phyloP scores from a whole-genome alignment of 1,139 yeast species.

The Oligophagozyma castellii region DNA sequence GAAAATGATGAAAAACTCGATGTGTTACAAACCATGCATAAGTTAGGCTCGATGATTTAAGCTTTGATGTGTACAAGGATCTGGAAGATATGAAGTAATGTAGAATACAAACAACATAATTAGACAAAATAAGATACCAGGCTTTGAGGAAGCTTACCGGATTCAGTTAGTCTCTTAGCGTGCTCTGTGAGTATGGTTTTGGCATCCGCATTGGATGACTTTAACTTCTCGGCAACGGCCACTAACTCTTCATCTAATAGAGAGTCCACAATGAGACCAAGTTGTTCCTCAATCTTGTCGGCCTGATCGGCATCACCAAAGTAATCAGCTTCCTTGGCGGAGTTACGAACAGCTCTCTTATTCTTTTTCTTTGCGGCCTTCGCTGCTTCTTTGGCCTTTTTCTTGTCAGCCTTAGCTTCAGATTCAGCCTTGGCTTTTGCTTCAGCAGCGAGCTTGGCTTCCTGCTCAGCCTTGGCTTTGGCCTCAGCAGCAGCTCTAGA shows the following conservation, averaged over 20 bases:
- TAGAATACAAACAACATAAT: too few relatives aligned
- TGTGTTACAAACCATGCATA: too few relatives aligned
- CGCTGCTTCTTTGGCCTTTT: conserved; percentile 95
- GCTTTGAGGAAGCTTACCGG: conserved; percentile 32
- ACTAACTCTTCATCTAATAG: conserved; percentile 67
- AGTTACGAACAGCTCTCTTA: conserved; percentile 78
- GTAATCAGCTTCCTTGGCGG: conserved; percentile 75
- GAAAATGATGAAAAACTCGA: too few relatives aligned
- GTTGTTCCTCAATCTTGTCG: conserved; percentile 60
- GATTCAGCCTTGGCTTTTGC: conserved; percentile 51
- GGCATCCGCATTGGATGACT: conserved; percentile 32
- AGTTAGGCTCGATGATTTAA: too few relatives aligned
- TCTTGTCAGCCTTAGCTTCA: conserved; percentile 48
- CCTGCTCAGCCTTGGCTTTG: conserved; percentile 76
- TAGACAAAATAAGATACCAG: conserved; percentile 33
- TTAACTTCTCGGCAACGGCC: conserved; percentile 49
- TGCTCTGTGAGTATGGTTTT: conserved; percentile 36
- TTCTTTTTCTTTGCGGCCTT: conserved; percentile 95
- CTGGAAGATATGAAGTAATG: too few relatives aligned
- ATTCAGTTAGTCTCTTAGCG: conserved; percentile 30
- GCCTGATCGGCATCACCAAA: conserved; percentile 66
- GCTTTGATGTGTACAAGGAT: too few relatives aligned
- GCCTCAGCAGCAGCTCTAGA: conserved; percentile 92
- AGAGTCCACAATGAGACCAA: conserved; percentile 64
- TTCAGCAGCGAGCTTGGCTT: conserved; percentile 65